Conservation (phyloP, 2,329 filamentous ascomycete genomes). For the Claviceps pazoutovae region DNA sequence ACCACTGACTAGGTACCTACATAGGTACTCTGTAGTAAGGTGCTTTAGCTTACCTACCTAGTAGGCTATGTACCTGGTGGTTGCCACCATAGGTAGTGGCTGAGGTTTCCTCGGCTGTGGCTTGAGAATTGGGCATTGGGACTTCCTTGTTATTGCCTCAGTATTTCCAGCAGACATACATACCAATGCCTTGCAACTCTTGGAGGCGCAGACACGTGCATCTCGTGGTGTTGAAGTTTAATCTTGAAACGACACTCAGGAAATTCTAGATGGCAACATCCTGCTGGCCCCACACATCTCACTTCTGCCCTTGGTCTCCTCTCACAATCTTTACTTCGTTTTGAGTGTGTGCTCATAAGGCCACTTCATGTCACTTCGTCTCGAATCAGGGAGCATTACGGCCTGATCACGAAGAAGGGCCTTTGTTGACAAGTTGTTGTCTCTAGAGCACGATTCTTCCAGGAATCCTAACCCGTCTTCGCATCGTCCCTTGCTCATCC, state of each 20-base stretch:
- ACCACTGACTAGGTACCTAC: not conserved
- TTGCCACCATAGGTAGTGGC: not conserved
- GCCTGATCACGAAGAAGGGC: not conserved
- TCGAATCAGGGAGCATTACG: not conserved
- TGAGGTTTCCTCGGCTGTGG: slow-evolving; percentile 10
- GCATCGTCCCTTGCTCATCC: not conserved
- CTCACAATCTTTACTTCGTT: not conserved
- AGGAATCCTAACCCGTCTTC: no score
- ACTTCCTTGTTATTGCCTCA: no score
- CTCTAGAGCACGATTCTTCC: not conserved
- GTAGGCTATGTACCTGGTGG: not conserved
- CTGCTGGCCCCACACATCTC: not conserved
- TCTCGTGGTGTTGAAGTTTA: no score
- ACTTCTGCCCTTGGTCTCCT: not conserved
- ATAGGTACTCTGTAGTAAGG: no score
- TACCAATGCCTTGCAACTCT: no score
- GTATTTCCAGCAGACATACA: no score
- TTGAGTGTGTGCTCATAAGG: not conserved
- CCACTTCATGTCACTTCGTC: not conserved
- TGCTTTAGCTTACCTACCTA: no score
- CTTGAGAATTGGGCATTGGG: not conserved
- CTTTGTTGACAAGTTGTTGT: not conserved
- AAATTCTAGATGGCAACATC: not conserved
- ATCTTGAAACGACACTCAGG: no score
- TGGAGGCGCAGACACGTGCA: no score